Percentiles rank a stretch among this genome's conserved stretches.
Conservation (phyloP, 2,329 filamentous ascomycete species). For the Diaporthe velutina region DNA sequence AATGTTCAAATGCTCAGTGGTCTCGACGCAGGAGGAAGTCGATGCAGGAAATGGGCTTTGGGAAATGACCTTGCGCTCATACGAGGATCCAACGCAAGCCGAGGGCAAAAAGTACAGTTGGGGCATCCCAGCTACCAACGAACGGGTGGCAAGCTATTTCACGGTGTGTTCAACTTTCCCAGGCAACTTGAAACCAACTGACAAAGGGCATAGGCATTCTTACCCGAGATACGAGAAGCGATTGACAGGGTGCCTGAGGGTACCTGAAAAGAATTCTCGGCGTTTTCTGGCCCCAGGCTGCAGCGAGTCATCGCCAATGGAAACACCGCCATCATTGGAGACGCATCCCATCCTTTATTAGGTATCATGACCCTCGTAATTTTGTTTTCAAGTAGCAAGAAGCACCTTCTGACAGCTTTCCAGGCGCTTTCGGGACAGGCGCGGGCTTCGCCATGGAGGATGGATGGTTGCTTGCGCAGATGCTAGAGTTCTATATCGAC, state of each 20-base stretch:
- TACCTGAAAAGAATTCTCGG: slow-evolving; percentile 31
- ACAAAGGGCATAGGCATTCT: background rate
- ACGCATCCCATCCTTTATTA: slow-evolving; percentile 31
- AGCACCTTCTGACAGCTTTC: background rate
- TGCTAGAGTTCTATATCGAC: slow-evolving; percentile 6
- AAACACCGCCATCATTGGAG: slow-evolving; percentile 28
- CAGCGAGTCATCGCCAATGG: slow-evolving; percentile 27
- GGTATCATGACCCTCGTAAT: background rate
- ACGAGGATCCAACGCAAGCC: slow-evolving; percentile 27
- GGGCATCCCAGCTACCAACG: slow-evolving; percentile 18
- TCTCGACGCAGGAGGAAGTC: slow-evolving; percentile 24
- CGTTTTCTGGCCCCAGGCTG: slow-evolving; percentile 26
- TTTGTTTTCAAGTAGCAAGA: too few relatives aligned
- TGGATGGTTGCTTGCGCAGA: slow-evolving; percentile 28
- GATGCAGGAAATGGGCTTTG: slow-evolving; percentile 22
- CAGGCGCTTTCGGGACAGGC: slow-evolving; percentile 32
- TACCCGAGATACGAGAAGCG: slow-evolving; percentile 26
- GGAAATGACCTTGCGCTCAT: slow-evolving; percentile 34
- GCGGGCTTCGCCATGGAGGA: slow-evolving; percentile 36
- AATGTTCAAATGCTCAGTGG: slow-evolving; percentile 35
- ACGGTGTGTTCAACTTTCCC: background rate
- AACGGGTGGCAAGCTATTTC: slow-evolving; percentile 26
- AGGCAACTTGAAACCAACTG: background rate
- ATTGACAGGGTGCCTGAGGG: slow-evolving; percentile 24
- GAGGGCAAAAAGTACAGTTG: slow-evolving; percentile 29